Conservation (phyloP, 768 basidiomycete genomes). For the Trametopsis cervina region DNA sequence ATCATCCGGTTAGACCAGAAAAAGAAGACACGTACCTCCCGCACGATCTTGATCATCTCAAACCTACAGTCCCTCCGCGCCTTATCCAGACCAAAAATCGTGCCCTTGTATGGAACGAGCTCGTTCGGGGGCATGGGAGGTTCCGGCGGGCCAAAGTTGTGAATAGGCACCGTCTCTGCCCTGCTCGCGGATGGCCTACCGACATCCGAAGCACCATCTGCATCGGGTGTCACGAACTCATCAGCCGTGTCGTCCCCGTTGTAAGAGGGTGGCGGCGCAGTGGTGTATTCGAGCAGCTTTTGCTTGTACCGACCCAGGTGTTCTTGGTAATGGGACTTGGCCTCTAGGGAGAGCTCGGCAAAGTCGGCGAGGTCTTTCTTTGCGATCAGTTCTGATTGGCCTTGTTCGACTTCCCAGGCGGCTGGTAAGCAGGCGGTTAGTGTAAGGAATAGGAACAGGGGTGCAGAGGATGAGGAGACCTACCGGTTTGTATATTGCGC, state of each 20-base stretch:
- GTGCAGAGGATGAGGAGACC: not conserved
- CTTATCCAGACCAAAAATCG: not conserved
- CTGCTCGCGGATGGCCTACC: not conserved
- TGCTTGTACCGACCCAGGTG: not conserved
- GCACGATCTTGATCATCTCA: slow-evolving; percentile 1
- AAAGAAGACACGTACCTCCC: not conserved
- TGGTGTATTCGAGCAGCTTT: not conserved
- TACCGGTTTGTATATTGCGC: not conserved
- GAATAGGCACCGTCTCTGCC: not conserved
- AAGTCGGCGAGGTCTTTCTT: not conserved
- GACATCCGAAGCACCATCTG: not conserved
- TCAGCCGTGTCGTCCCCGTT: not conserved
- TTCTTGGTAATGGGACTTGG: not conserved
- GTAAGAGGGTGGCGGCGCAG: not conserved
- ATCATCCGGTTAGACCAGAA: not conserved
- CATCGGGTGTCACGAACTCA: not conserved
- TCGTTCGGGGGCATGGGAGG: not conserved
- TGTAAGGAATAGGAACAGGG: too few relatives aligned
- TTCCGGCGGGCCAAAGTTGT: not conserved
- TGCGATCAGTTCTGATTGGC: not conserved
- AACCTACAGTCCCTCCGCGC: not conserved
- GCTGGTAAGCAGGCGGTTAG: not conserved
- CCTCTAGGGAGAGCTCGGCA: not conserved
- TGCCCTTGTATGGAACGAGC: not conserved
- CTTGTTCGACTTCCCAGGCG: not conserved